These are phyloP conservation scores for Hirsutella rhossiliensis DNA, from an alignment of 2,329 filamentous ascomycete genomes.

Conservation along the genomic window DNA sequence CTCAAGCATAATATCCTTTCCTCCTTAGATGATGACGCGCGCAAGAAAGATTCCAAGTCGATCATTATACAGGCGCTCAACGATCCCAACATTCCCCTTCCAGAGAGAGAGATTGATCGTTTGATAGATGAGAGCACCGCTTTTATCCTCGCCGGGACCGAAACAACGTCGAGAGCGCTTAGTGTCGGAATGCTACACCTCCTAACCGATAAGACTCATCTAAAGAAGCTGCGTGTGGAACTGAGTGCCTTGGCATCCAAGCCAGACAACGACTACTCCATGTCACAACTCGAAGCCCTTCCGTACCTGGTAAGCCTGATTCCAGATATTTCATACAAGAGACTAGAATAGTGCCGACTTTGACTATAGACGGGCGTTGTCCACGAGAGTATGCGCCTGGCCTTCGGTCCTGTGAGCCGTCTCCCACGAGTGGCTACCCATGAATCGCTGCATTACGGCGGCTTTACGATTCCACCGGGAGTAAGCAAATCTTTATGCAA, in stretches of 20 bases:
- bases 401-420: neutral
- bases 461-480: neutral
- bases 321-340: neutral
- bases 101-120: neutral
- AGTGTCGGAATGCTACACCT: constrained; percentile 5
- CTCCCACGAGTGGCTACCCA: neutral
- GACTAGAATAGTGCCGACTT: neutral
- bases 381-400: neutral
- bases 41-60: neutral
- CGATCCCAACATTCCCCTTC: neutral
- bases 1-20: neutral
- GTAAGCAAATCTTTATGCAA: no score
- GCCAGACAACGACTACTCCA: constrained; percentile 3
- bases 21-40: neutral
- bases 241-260: constrained; percentile 2
- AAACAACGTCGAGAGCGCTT: constrained; percentile 6
- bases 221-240: constrained; percentile 6
- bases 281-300: constrained; percentile 5
- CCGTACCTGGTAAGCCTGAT: constrained; percentile 6
- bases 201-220: constrained; percentile 1
- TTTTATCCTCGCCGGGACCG: constrained; percentile 9
- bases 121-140: constrained; percentile 7
- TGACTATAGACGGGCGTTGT: neutral
- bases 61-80: neutral
- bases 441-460: neutral